Evolutionary conservation across 495 filamentous ascomycete genomes (phyloP).

Genomic region (Penicillium goetzii): DNA sequence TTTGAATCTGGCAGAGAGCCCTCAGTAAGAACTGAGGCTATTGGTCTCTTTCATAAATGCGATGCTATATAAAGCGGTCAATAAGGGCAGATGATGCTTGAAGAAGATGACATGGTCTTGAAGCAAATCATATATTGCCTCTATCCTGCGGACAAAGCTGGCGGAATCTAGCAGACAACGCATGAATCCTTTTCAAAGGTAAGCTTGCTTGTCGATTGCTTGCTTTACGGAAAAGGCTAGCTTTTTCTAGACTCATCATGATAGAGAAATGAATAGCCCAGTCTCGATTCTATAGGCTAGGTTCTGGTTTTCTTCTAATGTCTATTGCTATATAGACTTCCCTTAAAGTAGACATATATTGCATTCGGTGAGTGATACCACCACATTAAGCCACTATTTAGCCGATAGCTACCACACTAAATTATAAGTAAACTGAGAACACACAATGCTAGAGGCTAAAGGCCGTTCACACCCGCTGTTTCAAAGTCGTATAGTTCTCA

Average conservation of each 20-base stretch:
- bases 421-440: not conserved
- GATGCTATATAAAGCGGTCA: not conserved
- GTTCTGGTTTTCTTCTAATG: no score
- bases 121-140: not conserved
- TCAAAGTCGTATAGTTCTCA: not conserved
- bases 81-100: not conserved
- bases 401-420: no score
- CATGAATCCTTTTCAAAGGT: not conserved
- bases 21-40: not conserved
- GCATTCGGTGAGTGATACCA: not conserved
- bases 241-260: not conserved
- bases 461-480: not conserved
- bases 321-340: no score
- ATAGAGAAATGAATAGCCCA: not conserved
- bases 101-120: not conserved
- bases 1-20: not conserved
- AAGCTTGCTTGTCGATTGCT: not conserved
- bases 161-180: not conserved
- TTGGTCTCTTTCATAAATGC: not conserved
- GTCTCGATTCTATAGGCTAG: not conserved
- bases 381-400: no score
- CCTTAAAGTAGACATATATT: not conserved
- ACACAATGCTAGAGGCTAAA: not conserved
- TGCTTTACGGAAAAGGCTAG: not conserved
- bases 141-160: not conserved